Evolutionary conservation across 345 rosid genomes (phyloP), one percentile per base, ranked within the genome.

Genomic region (Camelina hispida): DNA sequence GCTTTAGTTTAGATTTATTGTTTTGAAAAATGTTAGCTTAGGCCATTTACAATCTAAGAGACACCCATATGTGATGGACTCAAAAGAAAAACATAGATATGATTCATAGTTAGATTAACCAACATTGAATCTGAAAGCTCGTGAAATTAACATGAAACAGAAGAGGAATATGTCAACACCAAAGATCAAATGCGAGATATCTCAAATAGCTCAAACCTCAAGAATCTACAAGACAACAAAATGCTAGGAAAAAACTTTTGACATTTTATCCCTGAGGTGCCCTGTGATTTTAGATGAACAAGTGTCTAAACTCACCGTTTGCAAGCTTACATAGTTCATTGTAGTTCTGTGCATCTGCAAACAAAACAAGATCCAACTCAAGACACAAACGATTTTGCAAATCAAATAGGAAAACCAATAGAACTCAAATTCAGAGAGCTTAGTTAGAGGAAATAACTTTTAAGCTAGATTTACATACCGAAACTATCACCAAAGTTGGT

Each of bases 281-380:
- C 28, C 6, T 18, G 11, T 17, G 4, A 20, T 6, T 28, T 88
- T 71, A 93, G 55, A 93, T 82, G 83, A 91, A 93, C 55, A 91
- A 69, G 64, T 83, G 79, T 47, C 80, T 87, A 62, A 81, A 93
- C 75, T 89, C 94, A 4, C 93, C 96, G 46, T 89, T 93, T 66
- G 94, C 90, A n/a, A 93, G 98, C 83, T 91, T 87, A 72, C 98
- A 93, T 16, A 93, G 90, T 81, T 89, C 88, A 78, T 91, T 87
- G 66, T 87, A 89, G 82, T 74, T 85, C 15, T 68, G 17, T 34
- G 80, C 79, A 69, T 93, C 98, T 91, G 93, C 81, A 80, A 84
- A 15, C 62, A 17, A 66, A 69, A 28, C 12, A 55, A 66, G 9
- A 72, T 16, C 25, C n/a, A 56, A 16, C 15, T 70, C 52, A 50